Evolutionary conservation across 75 land plant genomes (phyloP).

Genomic region (Gnetum montanum): DNA sequence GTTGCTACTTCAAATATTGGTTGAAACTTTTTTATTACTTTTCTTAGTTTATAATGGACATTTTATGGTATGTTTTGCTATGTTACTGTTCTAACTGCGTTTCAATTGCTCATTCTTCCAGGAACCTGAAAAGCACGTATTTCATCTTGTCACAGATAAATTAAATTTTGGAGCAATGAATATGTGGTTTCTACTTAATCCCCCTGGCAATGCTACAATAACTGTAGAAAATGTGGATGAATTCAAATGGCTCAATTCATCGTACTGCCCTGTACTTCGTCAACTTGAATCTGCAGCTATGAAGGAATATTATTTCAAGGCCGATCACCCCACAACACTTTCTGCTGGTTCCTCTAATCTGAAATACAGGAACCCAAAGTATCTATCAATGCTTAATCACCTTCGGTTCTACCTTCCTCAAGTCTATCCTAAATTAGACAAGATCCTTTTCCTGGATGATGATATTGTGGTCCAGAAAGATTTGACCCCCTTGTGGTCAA

Average conservation of each 20-base stretch:
- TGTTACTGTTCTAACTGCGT: neutral
- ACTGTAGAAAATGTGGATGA: slow-evolving; percentile 63
- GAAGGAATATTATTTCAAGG: slow-evolving; percentile 66
- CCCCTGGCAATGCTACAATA: slow-evolving; percentile 57
- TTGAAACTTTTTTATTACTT: neutral
- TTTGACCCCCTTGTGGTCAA: slow-evolving; percentile 58
- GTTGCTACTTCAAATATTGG: neutral
- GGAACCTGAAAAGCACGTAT: slow-evolving; percentile 62
- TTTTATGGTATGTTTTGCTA: neutral
- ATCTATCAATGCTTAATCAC: slow-evolving; percentile 86
- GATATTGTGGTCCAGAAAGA: slow-evolving; percentile 87
- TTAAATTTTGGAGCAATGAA: slow-evolving; percentile 63
- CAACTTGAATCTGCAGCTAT: slow-evolving; percentile 68
- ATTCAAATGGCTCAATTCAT: slow-evolving; percentile 58
- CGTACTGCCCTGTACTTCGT: slow-evolving; percentile 53
- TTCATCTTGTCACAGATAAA: slow-evolving; percentile 65
- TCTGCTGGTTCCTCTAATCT: slow-evolving; percentile 53
- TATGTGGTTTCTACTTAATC: slow-evolving; percentile 62
- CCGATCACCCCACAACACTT: slow-evolving; percentile 44
- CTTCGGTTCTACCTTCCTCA: slow-evolving; percentile 83
- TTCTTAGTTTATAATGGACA: too few species aligned
- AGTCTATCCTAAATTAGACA: slow-evolving; percentile 79
- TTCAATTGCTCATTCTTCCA: too few species aligned
- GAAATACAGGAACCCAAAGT: slow-evolving; percentile 89
- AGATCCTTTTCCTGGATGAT: slow-evolving; percentile 84